Evolutionary conservation across 1,139 yeast genomes (phyloP), one percentile per base, ranked within the genome.

Genomic region (Debaryomycetaceae sp.): DNA sequence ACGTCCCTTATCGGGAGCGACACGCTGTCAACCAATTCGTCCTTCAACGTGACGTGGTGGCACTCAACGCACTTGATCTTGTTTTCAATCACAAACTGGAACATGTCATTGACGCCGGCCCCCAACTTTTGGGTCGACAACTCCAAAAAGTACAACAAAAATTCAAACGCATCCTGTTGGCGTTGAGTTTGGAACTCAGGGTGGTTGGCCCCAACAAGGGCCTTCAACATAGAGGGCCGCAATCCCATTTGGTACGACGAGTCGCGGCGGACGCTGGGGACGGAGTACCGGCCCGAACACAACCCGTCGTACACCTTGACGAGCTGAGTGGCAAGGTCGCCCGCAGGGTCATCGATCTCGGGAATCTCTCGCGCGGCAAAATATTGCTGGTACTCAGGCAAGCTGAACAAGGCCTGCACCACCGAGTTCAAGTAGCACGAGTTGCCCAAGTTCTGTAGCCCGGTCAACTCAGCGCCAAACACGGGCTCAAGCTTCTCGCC

Each of bases 151-250:
- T 79, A 81, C 7, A 75, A 61, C 53, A 88, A 70, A 49, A 88
- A 93, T 52, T 91, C 98, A 63, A 81, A 83, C 0, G 97, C 93
- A 61, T 91, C 99, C 53, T 91, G 98, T 49, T 91, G 99, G 45
- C 78, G 75, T 69, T 81, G 84, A 0, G 95, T 80, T 28, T 80
- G 69, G 47, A 91, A 91, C 49, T 91, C 98, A 11, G 70, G 67
- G 53, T 91, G 94, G 26, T 76, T 77, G 34, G 71, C 71, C 1
- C 96, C 96, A 34, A 93, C 65, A 17, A 86, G 61, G 3, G 73
- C 61, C 52, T 89, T 91, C 55, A 91, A 80, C 36, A 80, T 70
- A 1, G 75, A 63, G 1, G 96, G 96, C 34, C 77, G 75, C 17
- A 91, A 69, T 3, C 97, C 97, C 24, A 63, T 49, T 48, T 86